These are phyloP conservation scores for Diospyros kaki DNA, from an alignment of 148 eudicot species.

Conservation along the genomic window DNA sequence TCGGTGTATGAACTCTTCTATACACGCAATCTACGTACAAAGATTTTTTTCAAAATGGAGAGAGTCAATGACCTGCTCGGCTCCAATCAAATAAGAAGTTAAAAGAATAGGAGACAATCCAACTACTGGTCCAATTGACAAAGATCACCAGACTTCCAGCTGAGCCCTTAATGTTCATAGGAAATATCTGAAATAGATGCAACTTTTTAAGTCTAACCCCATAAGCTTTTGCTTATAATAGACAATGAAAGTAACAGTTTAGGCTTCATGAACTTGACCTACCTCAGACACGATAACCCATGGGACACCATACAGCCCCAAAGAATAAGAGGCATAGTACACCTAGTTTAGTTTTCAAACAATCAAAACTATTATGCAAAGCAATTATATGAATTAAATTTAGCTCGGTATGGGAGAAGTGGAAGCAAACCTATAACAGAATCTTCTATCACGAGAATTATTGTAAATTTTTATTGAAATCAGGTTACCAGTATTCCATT, in stretches of 20 bases:
- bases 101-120: constrained; percentile 75
- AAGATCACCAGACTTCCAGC: constrained; percentile 91
- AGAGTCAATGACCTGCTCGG: constrained; percentile 6
- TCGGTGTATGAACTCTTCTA: too few species aligned
- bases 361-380: too few species aligned
- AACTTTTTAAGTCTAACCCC: too few species aligned
- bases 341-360: too few species aligned
- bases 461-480: constrained; percentile 6
- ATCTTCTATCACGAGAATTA: background rate
- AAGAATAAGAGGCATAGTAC: background rate
- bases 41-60: background rate
- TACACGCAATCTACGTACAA: too few species aligned
- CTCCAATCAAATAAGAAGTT: constrained; percentile 77
- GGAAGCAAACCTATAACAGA: background rate
- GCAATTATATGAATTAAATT: background rate
- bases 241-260: too few species aligned
- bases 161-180: constrained; percentile 72
- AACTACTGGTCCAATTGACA: constrained; percentile 73
- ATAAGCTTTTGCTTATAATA: too few species aligned
- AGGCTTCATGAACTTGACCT: background rate
- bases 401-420: too few species aligned
- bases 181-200: constrained; percentile 64
- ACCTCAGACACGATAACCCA: constrained; percentile 99
- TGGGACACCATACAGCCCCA: constrained; percentile 52
- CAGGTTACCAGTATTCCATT: constrained; percentile 64